A percentile compares a stretch with the other conserved stretches of the same genome.
Evolutionary conservation across 768 basidiomycete species (phyloP).

Genomic region (Leccinum longicurvipes): DNA sequence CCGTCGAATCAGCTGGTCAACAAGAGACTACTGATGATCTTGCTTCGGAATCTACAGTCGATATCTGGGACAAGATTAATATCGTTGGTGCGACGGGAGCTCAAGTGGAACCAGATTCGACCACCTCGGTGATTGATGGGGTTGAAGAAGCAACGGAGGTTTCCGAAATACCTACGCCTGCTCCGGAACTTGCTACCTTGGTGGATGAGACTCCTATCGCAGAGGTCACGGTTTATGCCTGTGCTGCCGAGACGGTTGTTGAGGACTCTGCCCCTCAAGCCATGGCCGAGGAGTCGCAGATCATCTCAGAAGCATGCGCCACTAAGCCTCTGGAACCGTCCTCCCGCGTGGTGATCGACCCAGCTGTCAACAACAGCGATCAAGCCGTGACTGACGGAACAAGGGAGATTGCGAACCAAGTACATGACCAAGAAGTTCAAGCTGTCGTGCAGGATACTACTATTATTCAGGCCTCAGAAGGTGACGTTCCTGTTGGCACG

Average conservation of each 20-base stretch:
- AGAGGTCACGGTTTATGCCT: conserved; percentile 1
- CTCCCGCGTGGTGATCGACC: not conserved
- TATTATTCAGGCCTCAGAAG: not conserved
- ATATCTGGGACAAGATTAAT: not conserved
- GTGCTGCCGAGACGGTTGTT: not conserved
- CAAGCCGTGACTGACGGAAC: not conserved
- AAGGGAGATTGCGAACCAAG: conserved; percentile 8
- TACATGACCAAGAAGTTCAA: conserved; percentile 1
- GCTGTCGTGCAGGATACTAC: not conserved
- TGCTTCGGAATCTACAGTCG: not conserved
- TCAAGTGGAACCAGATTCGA: conserved; percentile 6
- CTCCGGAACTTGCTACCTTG: conserved; percentile 8
- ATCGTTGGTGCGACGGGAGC: conserved; percentile 11
- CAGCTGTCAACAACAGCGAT: not conserved
- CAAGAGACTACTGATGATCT: conserved; percentile 5
- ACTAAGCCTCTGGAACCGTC: not conserved
- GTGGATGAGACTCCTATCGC: conserved; percentile 16
- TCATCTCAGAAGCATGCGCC: not conserved
- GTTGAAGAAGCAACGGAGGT: conserved; percentile 11
- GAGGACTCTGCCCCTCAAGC: not conserved
- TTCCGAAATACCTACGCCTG: conserved; percentile 13
- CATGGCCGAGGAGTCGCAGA: conserved; percentile 6
- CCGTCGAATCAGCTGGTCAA: conserved; percentile 3
- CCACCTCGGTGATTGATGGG: not conserved
- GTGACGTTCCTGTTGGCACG: not conserved